Evolutionary conservation across 2,329 filamentous ascomycete species (phyloP).

Genomic region (Sarocladiaceae sp.): DNA sequence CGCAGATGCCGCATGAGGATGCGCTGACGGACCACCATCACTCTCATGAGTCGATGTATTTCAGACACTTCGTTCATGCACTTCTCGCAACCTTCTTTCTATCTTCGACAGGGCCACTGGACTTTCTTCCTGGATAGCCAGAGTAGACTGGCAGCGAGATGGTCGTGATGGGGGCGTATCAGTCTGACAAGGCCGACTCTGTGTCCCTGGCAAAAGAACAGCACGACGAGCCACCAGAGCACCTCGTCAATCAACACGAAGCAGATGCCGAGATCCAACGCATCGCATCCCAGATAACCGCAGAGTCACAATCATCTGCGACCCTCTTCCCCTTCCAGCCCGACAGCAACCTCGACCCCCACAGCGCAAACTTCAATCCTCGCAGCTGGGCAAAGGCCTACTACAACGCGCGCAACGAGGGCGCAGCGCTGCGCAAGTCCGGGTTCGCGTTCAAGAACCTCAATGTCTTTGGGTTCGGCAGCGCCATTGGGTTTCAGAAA

Average conservation of each 20-base stretch:
- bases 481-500: conserved; percentile 35
- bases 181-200: conserved; percentile 1
- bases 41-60: no score
- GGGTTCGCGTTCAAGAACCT: conserved; percentile 32
- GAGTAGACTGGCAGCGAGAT: no score
- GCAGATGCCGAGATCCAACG: conserved; percentile 1
- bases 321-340: neutral
- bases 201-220: neutral
- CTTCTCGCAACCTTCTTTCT: no score
- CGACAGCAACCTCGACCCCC: conserved; percentile 25
- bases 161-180: no score
- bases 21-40: no score
- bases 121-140: no score
- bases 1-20: no score
- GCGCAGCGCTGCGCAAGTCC: neutral
- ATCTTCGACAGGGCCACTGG: no score
- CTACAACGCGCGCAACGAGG: neutral
- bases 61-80: no score
- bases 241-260: neutral
- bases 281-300: neutral
- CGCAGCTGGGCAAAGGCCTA: conserved; percentile 4
- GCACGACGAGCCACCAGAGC: conserved; percentile 1
- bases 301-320: neutral
- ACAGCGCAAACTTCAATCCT: neutral
- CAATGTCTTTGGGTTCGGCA: conserved; percentile 35